A percentile compares a stretch with the other conserved stretches of the same genome.
These are phyloP conservation scores for Oxalis stricta DNA, from an alignment of 441 rosid species.

Conservation along the genomic window DNA sequence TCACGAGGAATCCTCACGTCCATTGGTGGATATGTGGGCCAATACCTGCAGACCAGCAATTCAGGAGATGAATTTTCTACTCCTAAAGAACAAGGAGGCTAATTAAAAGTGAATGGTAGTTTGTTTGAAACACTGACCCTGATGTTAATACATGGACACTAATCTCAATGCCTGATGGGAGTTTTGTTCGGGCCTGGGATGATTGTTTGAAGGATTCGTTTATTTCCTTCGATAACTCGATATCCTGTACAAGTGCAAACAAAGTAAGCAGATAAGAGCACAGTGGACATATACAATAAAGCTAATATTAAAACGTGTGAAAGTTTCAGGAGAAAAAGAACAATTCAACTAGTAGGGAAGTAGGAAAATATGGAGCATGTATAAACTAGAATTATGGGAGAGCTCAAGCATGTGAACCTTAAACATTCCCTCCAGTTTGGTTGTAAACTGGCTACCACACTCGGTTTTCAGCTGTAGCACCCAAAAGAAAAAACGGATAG, in stretches of 20 bases:
- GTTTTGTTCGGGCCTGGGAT: constrained; percentile 96
- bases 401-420: constrained; percentile 44
- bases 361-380: too few relatives aligned
- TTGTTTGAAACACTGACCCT: constrained; percentile 40
- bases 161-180: constrained; percentile 97
- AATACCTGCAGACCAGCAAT: constrained; percentile 50
- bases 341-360: too few relatives aligned
- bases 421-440: constrained; percentile 99
- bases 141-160: constrained; percentile 97
- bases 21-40: constrained; percentile 99
- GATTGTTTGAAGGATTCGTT: constrained; percentile 97
- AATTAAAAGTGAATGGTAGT: background rate
- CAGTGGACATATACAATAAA: background rate
- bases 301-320: background rate
- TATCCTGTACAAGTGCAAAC: constrained; percentile 43
- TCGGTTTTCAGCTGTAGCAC: constrained; percentile 84
- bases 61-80: constrained; percentile 10
- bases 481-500: constrained; percentile 9
- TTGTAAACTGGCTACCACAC: constrained; percentile 98
- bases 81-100: constrained; percentile 1
- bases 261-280: constrained; percentile 7
- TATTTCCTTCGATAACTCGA: constrained; percentile 95
- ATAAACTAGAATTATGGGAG: background rate
- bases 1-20: constrained; percentile 98
- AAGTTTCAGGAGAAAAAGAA: background rate